These are phyloP conservation scores for Malus hybrid DNA, from an alignment of 331 rosid species.

Conservation along the genomic window DNA sequence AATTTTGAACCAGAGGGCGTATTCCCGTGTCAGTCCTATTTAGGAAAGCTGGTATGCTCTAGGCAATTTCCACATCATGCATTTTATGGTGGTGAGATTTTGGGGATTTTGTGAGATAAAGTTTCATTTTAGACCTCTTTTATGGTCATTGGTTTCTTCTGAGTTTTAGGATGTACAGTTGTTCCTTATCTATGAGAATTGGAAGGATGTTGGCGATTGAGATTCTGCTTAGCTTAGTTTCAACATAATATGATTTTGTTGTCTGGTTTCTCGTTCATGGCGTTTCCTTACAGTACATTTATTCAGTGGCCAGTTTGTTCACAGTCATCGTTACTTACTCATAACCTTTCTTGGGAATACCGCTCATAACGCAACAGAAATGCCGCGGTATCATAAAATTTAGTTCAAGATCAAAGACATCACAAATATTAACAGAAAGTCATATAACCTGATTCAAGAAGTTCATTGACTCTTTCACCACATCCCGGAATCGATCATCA, in stretches of 20 bases:
- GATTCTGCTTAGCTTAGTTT: not conserved
- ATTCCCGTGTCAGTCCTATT: too few relatives aligned
- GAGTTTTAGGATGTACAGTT: not conserved
- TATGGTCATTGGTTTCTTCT: not conserved
- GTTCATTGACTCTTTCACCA: slow-evolving; percentile 69
- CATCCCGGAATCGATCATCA: slow-evolving; percentile 78
- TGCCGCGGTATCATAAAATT: not conserved
- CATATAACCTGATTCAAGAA: slow-evolving; percentile 78
- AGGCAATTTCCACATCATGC: too few relatives aligned
- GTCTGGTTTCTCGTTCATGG: not conserved
- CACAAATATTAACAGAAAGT: not conserved
- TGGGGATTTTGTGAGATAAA: not conserved
- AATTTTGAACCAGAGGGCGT: too few relatives aligned
- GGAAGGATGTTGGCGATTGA: not conserved
- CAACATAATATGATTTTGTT: not conserved
- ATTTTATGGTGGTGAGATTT: not conserved
- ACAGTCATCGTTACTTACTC: not conserved
- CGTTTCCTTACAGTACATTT: not conserved
- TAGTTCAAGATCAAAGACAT: not conserved
- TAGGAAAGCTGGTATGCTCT: too few relatives aligned
- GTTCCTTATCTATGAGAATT: not conserved
- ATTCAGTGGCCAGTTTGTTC: not conserved
- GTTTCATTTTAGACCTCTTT: not conserved
- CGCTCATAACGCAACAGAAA: not conserved
- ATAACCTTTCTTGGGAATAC: not conserved